Evolutionary conservation across 2,329 filamentous ascomycete species (phyloP), one percentile per base, ranked within the genome.

Genomic region (Venturia oleaginea): DNA sequence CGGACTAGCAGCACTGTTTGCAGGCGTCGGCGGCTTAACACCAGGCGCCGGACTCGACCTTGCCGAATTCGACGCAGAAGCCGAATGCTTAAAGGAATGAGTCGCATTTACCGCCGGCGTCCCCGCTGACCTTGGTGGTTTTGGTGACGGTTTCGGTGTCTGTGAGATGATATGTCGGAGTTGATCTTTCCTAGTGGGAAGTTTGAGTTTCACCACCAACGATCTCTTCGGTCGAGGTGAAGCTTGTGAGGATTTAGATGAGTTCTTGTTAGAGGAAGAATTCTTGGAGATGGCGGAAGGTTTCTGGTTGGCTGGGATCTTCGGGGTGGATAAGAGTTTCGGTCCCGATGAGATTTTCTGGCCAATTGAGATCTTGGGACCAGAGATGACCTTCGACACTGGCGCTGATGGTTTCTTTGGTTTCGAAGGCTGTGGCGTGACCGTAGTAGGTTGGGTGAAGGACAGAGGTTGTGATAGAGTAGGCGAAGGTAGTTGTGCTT

Each of bases 401-500:
- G 60, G 38, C 43, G 60, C 3, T 46, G 22, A 27, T 10, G 40
- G 40, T 37, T 48, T 42, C 32, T 30, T 27, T 24, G 60, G 42
- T 19, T 43, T 37, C 13, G 32, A 15, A 19, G 13, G 60, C 24
- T 48, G 38, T 37, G 60, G 40, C 43, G 43, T 27, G 42, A 30
- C 38, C 11, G 22, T 13, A 51, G 22, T 13, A 51, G 60, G 42
- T 13, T 62, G 60, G 15, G 22, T 43, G 27, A 63, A 37, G 0
- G 61, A 54, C 19, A 42, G 30, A 54, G 61, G 61, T 37, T 64
- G 54, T 37, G 51, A 61, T 32, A 55, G 32, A 8, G 34, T 57
- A 32, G 63, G 54, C 22, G 63, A 64, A 22, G 63, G 63, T 7
- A 59, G 54, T 22, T 32, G 38, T 24, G 57, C 24, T 19, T 59